A percentile compares a stretch with the other conserved stretches of the same genome.
These are phyloP conservation scores for Grammothele lineata DNA, from an alignment of 768 basidiomycete species.

Conservation along the genomic window DNA sequence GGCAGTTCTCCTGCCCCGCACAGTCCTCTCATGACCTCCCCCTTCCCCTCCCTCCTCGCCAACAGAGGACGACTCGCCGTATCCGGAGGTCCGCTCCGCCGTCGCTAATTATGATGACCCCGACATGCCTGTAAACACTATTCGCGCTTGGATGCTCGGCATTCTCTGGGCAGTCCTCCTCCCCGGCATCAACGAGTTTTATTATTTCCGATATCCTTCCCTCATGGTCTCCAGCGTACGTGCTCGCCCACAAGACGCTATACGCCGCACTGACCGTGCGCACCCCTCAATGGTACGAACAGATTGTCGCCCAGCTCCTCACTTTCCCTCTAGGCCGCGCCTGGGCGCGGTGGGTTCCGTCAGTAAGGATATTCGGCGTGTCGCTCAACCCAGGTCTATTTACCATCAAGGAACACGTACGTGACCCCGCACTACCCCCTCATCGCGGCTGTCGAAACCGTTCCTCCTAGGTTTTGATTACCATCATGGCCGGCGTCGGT, in stretches of 20 bases:
- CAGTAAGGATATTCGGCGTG: conserved; percentile 50
- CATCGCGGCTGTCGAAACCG: conserved; percentile 19
- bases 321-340: conserved; percentile 64
- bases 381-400: conserved; percentile 72
- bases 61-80: conserved; percentile 73
- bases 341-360: conserved; percentile 60
- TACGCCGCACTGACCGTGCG: not conserved
- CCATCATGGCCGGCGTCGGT: conserved; percentile 66
- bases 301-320: conserved; percentile 66
- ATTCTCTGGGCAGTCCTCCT: conserved; percentile 59
- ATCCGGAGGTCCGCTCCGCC: conserved; percentile 77
- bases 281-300: conserved; percentile 4
- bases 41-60: no score
- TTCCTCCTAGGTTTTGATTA: conserved; percentile 48
- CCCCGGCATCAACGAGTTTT: conserved; percentile 45
- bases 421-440: not conserved
- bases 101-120: conserved; percentile 73
- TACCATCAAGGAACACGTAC: conserved; percentile 74
- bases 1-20: no score
- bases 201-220: conserved; percentile 44
- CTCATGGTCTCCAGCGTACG: conserved; percentile 33
- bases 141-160: conserved; percentile 74
- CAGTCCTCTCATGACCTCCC: no score
- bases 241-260: conserved; percentile 9
- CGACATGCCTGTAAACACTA: conserved; percentile 56